Percentiles rank a stretch among this genome's conserved stretches.
These are phyloP conservation scores for Eustoma russellianum DNA, from an alignment of 257 asterid species.

Conservation along the genomic window DNA sequence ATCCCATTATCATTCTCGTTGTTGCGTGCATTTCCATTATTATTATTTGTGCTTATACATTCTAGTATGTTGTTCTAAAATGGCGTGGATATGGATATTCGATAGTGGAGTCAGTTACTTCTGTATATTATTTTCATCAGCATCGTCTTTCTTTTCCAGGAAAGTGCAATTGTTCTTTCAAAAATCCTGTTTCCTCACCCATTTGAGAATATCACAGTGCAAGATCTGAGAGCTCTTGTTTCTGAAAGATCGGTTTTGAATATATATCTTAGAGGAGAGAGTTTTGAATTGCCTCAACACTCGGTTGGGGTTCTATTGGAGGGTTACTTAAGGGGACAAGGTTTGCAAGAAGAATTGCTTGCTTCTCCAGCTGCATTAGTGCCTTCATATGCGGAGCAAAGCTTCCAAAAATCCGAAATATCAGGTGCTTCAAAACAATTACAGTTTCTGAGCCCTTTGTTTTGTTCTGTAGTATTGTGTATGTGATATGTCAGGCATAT, in stretches of 20 bases:
- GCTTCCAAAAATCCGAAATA: conserved; percentile 36
- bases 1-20: no score
- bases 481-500: no score
- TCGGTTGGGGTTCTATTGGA: conserved; percentile 79
- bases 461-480: no score
- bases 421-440: conserved; percentile 30
- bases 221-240: conserved; percentile 65
- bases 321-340: conserved; percentile 64
- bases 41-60: no score
- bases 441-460: no score
- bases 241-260: conserved; percentile 64
- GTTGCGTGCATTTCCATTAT: no score
- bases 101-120: no score
- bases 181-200: conserved; percentile 74
- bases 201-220: conserved; percentile 71
- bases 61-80: no score
- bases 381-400: conserved; percentile 42
- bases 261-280: conserved; percentile 66
- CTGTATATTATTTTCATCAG: no score
- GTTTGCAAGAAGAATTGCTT: conserved; percentile 49
- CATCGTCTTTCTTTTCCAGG: conserved; percentile 39
- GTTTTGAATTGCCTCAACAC: conserved; percentile 65
- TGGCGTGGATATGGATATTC: no score
- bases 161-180: conserved; percentile 62
- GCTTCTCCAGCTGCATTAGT: conserved; percentile 60